phyloP scores from a whole-genome alignment of 2,329 filamentous ascomycete species.

The Mariannaea sp. region DNA sequence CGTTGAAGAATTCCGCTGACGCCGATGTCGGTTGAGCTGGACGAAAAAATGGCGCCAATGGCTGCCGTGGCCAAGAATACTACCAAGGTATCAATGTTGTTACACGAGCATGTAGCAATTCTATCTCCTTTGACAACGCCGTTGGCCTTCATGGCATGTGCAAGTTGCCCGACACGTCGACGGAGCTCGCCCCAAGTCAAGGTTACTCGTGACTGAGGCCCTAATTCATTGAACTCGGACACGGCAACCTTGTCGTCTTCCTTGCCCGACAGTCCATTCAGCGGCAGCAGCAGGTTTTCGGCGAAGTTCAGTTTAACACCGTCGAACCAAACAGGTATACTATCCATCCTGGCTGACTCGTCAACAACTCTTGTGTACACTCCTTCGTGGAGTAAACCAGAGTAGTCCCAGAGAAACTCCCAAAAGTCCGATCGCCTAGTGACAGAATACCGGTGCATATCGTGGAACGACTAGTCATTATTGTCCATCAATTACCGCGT shows the following conservation, averaged over 20 bases:
- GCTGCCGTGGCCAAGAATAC: background rate
- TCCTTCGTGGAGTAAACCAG: background rate
- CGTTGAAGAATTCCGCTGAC: background rate
- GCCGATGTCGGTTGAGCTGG: slow-evolving; percentile 4
- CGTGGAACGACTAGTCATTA: background rate
- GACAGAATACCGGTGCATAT: background rate
- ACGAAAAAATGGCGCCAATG: background rate
- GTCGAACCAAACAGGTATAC: background rate
- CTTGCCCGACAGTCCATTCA: background rate
- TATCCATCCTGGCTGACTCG: background rate
- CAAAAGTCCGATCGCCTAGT: background rate
- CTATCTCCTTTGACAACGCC: background rate
- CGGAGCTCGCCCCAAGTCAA: background rate
- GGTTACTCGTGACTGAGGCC: background rate
- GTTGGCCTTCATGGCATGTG: background rate
- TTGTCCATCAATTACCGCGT: background rate
- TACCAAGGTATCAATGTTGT: background rate
- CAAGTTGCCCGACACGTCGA: background rate
- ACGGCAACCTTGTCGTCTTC: background rate
- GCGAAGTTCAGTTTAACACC: background rate
- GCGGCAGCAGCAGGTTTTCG: background rate
- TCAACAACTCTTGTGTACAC: background rate
- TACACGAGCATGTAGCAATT: background rate
- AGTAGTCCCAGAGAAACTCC: background rate
- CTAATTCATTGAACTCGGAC: slow-evolving; percentile 5